Percentiles rank a stretch among this genome's conserved stretches.
Conservation (phyloP, 2,329 filamentous ascomycete species). For the Cercospora sp. region DNA sequence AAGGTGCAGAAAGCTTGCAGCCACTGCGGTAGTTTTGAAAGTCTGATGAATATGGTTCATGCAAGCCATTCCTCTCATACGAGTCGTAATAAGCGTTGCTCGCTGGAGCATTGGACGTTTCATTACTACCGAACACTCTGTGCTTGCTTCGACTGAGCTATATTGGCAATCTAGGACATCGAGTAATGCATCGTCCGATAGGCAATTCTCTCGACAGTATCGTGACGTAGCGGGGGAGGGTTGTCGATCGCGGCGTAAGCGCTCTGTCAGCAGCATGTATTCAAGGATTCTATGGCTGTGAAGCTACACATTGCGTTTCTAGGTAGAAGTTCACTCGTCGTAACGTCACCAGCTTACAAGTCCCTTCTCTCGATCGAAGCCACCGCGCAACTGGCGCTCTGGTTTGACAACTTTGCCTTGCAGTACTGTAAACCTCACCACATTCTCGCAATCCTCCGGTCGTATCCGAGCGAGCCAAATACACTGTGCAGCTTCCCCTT, state of each 20-base stretch:
- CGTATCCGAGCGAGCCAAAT: conserved; percentile 86
- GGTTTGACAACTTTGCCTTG: conserved; percentile 95
- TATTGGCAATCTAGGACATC: background rate
- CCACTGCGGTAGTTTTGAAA: background rate
- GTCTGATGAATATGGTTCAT: background rate
- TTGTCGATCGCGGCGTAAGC: background rate
- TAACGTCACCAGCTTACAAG: conserved; percentile 76
- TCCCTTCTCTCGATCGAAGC: conserved; percentile 80
- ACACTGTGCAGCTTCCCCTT: conserved; percentile 69
- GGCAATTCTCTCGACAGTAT: background rate
- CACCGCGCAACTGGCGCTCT: conserved; percentile 77
- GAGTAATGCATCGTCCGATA: background rate
- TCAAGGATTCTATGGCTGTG: background rate
- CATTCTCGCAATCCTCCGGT: conserved; percentile 90
- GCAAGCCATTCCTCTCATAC: background rate
- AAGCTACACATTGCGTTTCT: background rate
- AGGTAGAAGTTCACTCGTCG: background rate
- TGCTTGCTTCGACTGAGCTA: background rate
- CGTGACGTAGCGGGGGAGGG: background rate
- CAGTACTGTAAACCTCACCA: conserved; percentile 83
- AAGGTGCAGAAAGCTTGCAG: background rate
- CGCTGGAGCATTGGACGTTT: background rate
- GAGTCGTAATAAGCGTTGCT: background rate
- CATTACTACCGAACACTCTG: background rate
- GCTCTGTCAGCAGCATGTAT: background rate